Evolutionary conservation across 768 basidiomycete species (phyloP), one percentile per base, ranked within the genome.

Genomic region (Trametes cinnabarina): DNA sequence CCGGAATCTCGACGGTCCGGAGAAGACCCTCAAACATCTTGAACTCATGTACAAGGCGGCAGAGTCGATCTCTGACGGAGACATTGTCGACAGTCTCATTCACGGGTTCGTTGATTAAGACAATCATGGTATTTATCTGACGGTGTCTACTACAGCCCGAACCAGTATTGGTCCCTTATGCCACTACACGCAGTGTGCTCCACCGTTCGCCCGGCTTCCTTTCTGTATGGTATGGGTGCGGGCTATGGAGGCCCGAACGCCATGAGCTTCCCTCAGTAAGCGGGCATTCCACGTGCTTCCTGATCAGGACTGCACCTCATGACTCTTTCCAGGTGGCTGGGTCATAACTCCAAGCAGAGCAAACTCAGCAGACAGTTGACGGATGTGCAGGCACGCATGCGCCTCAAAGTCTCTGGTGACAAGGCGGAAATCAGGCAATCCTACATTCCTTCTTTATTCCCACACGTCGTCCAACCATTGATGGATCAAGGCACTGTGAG

Each of bases 91-190:
- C 69, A 78, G 87, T 4, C 79, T 98, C 67, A 96, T 99, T 66
- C 96, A 96, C 66, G 91, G 94, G 95, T 94, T 65, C 37, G 76
- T 67, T 42, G 10, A 19, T 55, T 10, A 19, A 63, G 57, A 15
- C 30, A 7, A 6, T 46, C 37, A 32, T n/a, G n/a, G 20, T 9
- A 23, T 20, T 11, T 0, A 15, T 4, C 20, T 42, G n/a, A 39
- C 47, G 10, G 50, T 11, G 23, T 19, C 17, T 6, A 11, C 28
- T n/a, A 25, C 44, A 95, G 94, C 14, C 82, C 90, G 0, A 92
- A 98, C 70, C 95, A 98, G 66, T 94, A 98, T 64, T 99, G 97
- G 97, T 79, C 87, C 11, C 74, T 99, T 55, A 91, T 99, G 85
- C 97, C 97, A 0, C 71, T 94, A 0, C 97, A 99, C 68, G 94